Evolutionary conservation across 768 basidiomycete species (phyloP).

Genomic region (Termitomyces sp.): DNA sequence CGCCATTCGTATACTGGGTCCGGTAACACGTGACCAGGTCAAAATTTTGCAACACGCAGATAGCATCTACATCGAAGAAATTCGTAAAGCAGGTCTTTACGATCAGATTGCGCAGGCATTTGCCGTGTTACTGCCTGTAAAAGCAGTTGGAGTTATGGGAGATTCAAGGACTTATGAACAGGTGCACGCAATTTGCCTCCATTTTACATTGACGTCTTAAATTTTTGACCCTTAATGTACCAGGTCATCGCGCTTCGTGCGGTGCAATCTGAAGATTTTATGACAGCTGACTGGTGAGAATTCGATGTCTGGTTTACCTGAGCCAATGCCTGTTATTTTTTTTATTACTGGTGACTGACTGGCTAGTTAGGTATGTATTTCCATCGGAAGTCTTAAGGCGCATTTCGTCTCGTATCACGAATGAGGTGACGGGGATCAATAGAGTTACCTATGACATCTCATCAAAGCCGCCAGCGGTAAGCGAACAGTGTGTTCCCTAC

Average conservation of each 20-base stretch:
- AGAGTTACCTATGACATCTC: slow-evolving; percentile 95
- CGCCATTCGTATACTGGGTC: slow-evolving; percentile 95
- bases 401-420: slow-evolving; percentile 95
- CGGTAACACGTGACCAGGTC: slow-evolving; percentile 92
- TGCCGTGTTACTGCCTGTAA: slow-evolving; percentile 90
- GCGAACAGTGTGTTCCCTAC: slow-evolving; percentile 18
- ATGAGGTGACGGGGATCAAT: slow-evolving; percentile 96
- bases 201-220: background rate
- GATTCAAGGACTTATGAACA: slow-evolving; percentile 96
- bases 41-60: slow-evolving; percentile 88
- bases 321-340: background rate
- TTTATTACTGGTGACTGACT: slow-evolving; percentile 7
- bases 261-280: slow-evolving; percentile 98
- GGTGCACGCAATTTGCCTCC: slow-evolving; percentile 27
- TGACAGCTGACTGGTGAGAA: slow-evolving; percentile 96
- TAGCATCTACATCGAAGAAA: slow-evolving; percentile 96
- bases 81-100: slow-evolving; percentile 87
- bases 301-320: background rate
- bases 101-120: slow-evolving; percentile 95
- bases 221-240: slow-evolving; percentile 2
- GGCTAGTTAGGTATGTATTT: slow-evolving; percentile 78
- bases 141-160: slow-evolving; percentile 97
- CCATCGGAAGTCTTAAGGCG: slow-evolving; percentile 82
- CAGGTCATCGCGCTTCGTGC: slow-evolving; percentile 92
- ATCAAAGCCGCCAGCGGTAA: slow-evolving; percentile 90